Conservation (phyloP, 768 basidiomycete species). For the Mycena vulgaris region DNA sequence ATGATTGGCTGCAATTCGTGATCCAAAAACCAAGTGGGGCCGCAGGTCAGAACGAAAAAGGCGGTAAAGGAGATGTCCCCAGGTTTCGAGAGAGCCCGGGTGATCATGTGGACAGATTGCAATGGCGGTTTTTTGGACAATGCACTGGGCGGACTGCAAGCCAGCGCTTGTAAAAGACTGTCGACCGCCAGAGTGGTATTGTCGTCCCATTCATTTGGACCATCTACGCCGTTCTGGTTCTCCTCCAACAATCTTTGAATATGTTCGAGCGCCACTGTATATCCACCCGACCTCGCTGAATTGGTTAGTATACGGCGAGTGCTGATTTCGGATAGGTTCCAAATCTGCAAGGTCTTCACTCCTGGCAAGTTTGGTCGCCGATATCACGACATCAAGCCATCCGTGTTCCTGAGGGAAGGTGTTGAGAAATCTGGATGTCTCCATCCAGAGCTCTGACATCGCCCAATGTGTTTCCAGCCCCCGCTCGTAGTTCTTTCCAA, state of each 20-base stretch:
- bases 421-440: too few species aligned
- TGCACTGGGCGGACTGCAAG: too few species aligned
- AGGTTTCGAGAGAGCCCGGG: background rate
- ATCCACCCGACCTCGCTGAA: background rate
- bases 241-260: background rate
- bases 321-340: too few species aligned
- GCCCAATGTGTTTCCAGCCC: too few species aligned
- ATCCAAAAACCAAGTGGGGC: background rate
- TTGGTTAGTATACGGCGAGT: too few species aligned
- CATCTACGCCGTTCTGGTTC: background rate
- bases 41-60: background rate
- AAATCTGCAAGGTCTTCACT: too few species aligned
- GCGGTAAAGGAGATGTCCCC: background rate
- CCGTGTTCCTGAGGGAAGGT: too few species aligned
- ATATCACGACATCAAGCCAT: too few species aligned
- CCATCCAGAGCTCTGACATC: too few species aligned
- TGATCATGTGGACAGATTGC: background rate
- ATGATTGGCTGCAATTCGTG: background rate
- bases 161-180: background rate
- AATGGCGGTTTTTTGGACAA: background rate
- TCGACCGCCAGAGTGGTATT: background rate
- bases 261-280: background rate
- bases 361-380: too few species aligned
- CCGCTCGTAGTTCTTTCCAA: too few species aligned
- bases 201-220: background rate